Conservation (phyloP, 306 rosid genomes). For the cucumber (Cucumis sativus) region DNA sequence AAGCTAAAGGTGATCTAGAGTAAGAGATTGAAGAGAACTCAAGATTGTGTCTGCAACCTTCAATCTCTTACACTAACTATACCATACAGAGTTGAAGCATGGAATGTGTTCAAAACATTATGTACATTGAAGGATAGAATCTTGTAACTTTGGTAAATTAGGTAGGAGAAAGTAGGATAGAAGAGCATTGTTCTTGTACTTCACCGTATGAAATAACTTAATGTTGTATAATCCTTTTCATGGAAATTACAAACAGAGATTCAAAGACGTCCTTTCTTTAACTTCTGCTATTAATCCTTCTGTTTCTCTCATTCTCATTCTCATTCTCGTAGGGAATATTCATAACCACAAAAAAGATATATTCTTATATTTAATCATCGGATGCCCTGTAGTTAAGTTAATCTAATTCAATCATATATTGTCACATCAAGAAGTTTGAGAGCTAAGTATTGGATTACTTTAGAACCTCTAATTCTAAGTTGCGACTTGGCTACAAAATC, state of each 20-base stretch:
- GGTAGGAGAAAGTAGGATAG: conserved; percentile 1
- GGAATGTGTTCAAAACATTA: neutral
- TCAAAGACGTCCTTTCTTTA: neutral
- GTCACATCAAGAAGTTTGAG: neutral
- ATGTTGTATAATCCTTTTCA: neutral
- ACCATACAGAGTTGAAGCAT: neutral
- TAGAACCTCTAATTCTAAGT: neutral
- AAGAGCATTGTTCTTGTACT: neutral
- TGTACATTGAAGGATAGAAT: neutral
- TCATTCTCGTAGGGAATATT: neutral
- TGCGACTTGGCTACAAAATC: conserved; percentile 2
- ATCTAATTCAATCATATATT: neutral
- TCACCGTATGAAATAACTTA: neutral
- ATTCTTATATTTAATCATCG: neutral
- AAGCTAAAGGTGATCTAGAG: neutral
- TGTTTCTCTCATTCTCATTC: neutral
- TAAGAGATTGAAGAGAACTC: neutral
- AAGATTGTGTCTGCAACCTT: neutral
- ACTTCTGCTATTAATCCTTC: neutral
- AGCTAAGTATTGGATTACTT: neutral
- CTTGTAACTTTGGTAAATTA: neutral
- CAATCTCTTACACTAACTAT: neutral
- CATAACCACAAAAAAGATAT: neutral
- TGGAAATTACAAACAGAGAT: neutral
- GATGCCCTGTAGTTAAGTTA: neutral